Conservation (phyloP, 495 filamentous ascomycete genomes). For the Trichoderma orchidacearum region DNA sequence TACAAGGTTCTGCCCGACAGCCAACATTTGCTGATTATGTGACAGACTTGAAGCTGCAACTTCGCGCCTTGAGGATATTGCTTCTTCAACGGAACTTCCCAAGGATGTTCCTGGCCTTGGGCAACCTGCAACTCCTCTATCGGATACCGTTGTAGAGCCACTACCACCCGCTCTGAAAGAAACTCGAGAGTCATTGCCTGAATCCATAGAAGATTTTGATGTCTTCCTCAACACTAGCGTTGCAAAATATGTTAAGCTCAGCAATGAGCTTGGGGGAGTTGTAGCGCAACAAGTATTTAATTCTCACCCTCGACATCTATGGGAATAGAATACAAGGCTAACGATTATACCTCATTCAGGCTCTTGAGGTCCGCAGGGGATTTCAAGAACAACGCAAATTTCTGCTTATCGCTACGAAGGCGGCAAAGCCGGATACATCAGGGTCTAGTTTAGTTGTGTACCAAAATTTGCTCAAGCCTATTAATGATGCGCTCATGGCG, state of each 20-base stretch:
- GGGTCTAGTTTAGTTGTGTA: conserved; percentile 54
- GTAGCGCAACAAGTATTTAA: conserved; percentile 63
- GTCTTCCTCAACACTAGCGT: conserved; percentile 61
- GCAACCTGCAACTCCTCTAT: conserved; percentile 15
- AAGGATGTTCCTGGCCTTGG: conserved; percentile 23
- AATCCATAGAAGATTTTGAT: conserved; percentile 76
- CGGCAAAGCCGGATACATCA: conserved; percentile 74
- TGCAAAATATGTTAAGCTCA: conserved; percentile 62
- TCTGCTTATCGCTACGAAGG: conserved; percentile 74
- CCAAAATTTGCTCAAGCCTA: conserved; percentile 53
- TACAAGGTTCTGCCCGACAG: background rate
- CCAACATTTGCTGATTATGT: conserved; percentile 1
- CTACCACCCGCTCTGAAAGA: conserved; percentile 28
- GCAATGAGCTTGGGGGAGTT: conserved; percentile 60
- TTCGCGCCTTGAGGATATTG: conserved; percentile 90
- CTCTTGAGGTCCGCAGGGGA: conserved; percentile 25
- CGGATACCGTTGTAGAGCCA: conserved; percentile 10
- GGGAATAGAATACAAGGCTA: background rate
- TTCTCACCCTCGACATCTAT: background rate
- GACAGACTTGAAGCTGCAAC: conserved; percentile 97
- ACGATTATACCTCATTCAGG: conserved; percentile 6
- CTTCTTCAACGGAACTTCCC: conserved; percentile 50
- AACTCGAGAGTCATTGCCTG: conserved; percentile 50
- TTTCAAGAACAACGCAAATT: conserved; percentile 81
- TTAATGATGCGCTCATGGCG: conserved; percentile 61